phyloP scores from a whole-genome alignment of 106 monocot species.

The Acorus gramineus region DNA sequence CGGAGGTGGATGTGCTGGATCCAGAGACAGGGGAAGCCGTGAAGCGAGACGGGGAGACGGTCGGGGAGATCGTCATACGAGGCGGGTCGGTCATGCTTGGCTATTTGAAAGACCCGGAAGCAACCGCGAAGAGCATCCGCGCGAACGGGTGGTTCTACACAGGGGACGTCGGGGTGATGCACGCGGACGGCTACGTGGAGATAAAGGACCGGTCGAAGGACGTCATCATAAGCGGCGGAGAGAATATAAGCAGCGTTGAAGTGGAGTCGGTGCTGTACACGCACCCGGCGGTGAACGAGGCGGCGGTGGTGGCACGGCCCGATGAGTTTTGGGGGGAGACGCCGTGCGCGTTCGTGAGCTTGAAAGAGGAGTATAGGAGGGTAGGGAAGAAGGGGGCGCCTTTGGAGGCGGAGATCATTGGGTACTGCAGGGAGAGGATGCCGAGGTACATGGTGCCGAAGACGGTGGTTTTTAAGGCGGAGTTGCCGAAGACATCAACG shows the following conservation, averaged over 20 bases:
- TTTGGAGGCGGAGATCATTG: conserved; percentile 35
- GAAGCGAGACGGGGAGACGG: conserved; percentile 25
- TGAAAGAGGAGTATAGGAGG: conserved; percentile 18
- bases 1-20: conserved; percentile 42
- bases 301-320: conserved; percentile 68
- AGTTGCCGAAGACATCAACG: conserved; percentile 71
- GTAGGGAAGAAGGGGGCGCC: neutral
- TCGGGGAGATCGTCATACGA: conserved; percentile 60
- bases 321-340: conserved; percentile 77
- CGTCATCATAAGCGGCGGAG: conserved; percentile 80
- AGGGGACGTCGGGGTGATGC: conserved; percentile 71
- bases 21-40: conserved; percentile 32
- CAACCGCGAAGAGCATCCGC: conserved; percentile 21
- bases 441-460: conserved; percentile 75
- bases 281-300: conserved; percentile 73
- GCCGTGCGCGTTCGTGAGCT: conserved; percentile 58
- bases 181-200: conserved; percentile 52
- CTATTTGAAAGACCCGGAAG: conserved; percentile 54
- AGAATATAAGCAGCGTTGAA: conserved; percentile 62
- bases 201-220: conserved; percentile 64
- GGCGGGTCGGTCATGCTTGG: conserved; percentile 66
- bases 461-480: conserved; percentile 58
- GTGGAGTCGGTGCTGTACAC: conserved; percentile 54
- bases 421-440: conserved; percentile 45
- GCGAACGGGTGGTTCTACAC: conserved; percentile 73